Evolutionary conservation across 768 basidiomycete species (phyloP), one percentile per base, ranked within the genome.

Genomic region (Panellus pusillus): DNA sequence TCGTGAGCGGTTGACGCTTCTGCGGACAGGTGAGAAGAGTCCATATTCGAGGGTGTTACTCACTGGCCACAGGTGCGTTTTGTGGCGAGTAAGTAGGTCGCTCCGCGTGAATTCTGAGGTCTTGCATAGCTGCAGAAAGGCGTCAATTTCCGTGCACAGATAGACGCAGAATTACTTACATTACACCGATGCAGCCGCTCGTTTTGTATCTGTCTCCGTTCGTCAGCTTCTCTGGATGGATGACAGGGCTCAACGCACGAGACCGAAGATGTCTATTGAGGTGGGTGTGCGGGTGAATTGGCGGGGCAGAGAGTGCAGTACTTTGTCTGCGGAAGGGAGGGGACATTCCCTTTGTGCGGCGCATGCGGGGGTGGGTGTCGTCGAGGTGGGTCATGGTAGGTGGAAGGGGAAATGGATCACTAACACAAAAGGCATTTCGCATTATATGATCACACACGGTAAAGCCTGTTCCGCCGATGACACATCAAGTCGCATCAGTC

Each of bases 211-310:
- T 87, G 64, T 27, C 9, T n/a, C 11, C 14, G 31, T 1, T 27
- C 50, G 55, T 56, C 40, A 56, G 41, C 29, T 44, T 50, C 47
- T 37, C 24, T 32, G 17, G 13, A 13, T 18, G 32, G 29, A 13
- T 17, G 43, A 46, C 6, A 47, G 13, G 44, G 49, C 31, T 48
- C 20, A 19, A 74, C 85, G 49, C 65, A 88, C 87, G 87, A 58
- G 86, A 87, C 41, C 85, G 82, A 50, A 88, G 65, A 63, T 89
- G 87, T 14, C 87, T 78, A 66, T 87, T 86, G 44, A 89, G 74
- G 66, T 89, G 87, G 0, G 87, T 88, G 82, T 86, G 35, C 86
- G 75, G 4, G 86, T 88, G 64, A 88, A 89, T 63, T 87, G 3
- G 87, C 86, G 1, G 84, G 84, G 61, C 87, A 89, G 31, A 82